A percentile compares a stretch with the other conserved stretches of the same genome.
These are phyloP conservation scores for Dryas octopetala DNA, from an alignment of 306 rosid species.

Conservation along the genomic window DNA sequence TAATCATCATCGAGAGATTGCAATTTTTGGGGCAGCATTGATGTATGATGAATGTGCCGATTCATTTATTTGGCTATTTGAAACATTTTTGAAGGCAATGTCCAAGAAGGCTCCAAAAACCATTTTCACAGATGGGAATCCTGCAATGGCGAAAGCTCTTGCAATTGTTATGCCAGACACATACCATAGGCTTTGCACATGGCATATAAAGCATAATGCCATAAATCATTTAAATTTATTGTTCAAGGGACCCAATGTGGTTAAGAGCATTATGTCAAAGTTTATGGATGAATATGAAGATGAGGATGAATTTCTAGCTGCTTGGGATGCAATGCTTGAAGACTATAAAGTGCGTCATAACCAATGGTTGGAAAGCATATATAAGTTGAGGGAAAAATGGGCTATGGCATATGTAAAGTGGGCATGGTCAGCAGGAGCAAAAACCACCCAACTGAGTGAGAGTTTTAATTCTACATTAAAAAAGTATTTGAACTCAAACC, in stretches of 20 bases:
- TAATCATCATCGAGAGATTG: background rate
- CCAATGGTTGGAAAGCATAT: background rate
- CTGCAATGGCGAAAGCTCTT: background rate
- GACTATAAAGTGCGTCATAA: background rate
- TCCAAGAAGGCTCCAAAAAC: background rate
- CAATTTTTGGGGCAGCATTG: background rate
- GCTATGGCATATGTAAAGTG: background rate
- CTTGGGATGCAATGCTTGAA: background rate
- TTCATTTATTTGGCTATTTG: background rate
- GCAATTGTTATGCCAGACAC: background rate
- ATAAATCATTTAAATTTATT: background rate
- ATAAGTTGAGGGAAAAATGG: slow-evolving; percentile 2
- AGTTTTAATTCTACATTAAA: background rate
- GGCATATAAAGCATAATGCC: slow-evolving; percentile 9
- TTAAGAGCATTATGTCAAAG: background rate
- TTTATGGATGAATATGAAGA: background rate
- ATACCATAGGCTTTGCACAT: too few species aligned
- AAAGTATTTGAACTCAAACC: background rate
- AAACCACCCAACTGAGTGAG: background rate
- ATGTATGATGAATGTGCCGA: background rate
- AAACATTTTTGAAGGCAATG: background rate
- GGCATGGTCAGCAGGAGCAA: background rate
- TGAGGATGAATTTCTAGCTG: background rate
- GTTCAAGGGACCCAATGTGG: background rate
- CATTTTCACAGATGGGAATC: background rate